These are phyloP conservation scores for Yamadazyma songkhlaensis DNA, from an alignment of 1,139 yeast species.

Conservation along the genomic window DNA sequence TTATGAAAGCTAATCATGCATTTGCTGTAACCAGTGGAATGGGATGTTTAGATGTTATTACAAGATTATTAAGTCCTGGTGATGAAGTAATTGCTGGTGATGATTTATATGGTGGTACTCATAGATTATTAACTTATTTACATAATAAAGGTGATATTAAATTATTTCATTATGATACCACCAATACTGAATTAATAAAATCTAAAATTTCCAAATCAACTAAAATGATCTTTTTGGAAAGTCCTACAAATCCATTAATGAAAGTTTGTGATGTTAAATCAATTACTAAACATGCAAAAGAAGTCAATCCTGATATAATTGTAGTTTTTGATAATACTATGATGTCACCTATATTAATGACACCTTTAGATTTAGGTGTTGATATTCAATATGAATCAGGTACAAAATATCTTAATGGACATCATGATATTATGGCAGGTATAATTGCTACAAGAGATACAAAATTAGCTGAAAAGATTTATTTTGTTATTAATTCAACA, in stretches of 20 bases:
- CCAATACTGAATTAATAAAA: constrained; percentile 59
- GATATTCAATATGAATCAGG: constrained; percentile 93
- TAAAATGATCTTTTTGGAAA: constrained; percentile 75
- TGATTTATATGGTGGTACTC: constrained; percentile 91
- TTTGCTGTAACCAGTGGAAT: constrained; percentile 88
- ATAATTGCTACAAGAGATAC: constrained; percentile 68
- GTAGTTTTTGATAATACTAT: constrained; percentile 93
- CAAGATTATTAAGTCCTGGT: constrained; percentile 68
- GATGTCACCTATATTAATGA: constrained; percentile 88
- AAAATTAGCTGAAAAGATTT: constrained; percentile 64
- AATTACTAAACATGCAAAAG: constrained; percentile 65
- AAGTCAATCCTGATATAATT: constrained; percentile 60
- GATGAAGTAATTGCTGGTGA: constrained; percentile 91
- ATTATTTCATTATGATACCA: constrained; percentile 80
- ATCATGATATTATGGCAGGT: constrained; percentile 96
- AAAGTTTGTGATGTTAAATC: constrained; percentile 77
- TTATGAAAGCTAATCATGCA: constrained; percentile 71
- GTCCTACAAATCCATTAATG: constrained; percentile 90
- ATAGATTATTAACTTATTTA: constrained; percentile 75
- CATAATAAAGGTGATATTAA: constrained; percentile 64
- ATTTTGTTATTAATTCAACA: constrained; percentile 79
- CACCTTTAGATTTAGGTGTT: constrained; percentile 81
- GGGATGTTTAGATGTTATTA: constrained; percentile 87
- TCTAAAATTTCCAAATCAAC: constrained; percentile 53
- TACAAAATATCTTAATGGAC: constrained; percentile 88